Base-by-base conservation (phyloP, 768 basidiomycete species). In the Roridomyces roridus region DNA sequence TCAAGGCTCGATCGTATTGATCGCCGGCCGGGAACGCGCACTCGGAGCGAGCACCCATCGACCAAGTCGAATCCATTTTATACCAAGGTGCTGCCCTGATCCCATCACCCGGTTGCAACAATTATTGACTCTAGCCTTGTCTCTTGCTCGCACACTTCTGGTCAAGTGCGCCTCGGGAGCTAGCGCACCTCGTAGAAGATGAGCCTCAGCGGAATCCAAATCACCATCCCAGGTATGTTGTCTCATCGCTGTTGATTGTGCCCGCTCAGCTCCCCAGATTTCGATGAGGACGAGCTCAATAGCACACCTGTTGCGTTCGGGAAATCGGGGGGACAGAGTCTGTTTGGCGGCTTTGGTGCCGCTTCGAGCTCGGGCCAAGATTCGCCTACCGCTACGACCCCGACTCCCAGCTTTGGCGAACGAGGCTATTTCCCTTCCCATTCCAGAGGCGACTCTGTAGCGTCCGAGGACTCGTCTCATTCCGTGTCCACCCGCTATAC, bases 401-500 rank as follows among this genome's bases (percentile, higher is more conserved):
- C 88, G 4, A 64, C 84, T 52, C 72, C 73, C 42, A 40, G 51
- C 25, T 58, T 63, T 26, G 71, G 74, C 14, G 86, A 89, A 48
- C 77, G 81, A 64, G 81, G 79, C 60, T 89, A 85, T 71, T 92
- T 91, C 53, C 70, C 68, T 48, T 79, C 80, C 34, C 92, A 94
- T 71, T 72, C 83, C 20, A 81, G 92, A 50, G 87, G 84, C n/a
- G 90, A 92, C 68, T 94, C 92, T 10, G 80, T 82, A 20, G 80
- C 90, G 4, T 94, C 92, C 1, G 83, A 91, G 52, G 89, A 92
- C 67, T 94, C 92, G 6, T 74, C 79, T 18, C 76, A 82, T 57
- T 92, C 91, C 17, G 77, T 76, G 18, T 80, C 79, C 6, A 82
- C 82, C 23, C 79, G 81, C 17, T 82, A 77, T 64, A 67, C 77